Base-by-base conservation (phyloP, 1,284 basidiomycete genomes). In the Melanopsichium pennsylvanicum region DNA sequence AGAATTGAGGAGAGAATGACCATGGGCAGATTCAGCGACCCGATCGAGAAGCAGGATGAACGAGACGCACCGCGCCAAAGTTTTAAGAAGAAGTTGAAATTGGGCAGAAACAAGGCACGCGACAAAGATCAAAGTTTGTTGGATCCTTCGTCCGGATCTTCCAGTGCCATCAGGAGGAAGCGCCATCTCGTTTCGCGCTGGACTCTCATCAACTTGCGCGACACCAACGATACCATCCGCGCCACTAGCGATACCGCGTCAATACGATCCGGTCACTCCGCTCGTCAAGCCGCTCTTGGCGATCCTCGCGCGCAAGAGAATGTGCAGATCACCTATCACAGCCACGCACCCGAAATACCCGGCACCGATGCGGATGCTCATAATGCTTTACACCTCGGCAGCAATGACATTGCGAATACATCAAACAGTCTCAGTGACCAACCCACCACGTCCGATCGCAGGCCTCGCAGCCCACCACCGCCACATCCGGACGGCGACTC, bases 1-100 rank as follows among this genome's bases (percentile, higher is more conserved):
- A 51, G 51, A 5, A 57, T 60, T 33, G 60, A 60, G 35, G 74
- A 75, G 41, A 45, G 70, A 15, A 60, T 69, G 64, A 50, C 47
- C 35, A 56, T 57, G 32, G 57, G 59, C 3, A 41, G 67, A 25
- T 61, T 52, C 38, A 27, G 32, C 12, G 61, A 55, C 4, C 43
- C 47, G 4, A 29, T 45, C 16, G 72, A 64, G 29, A 55, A 63
- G 45, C 27, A 44, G 13, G 13, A 7, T 13, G 27, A 29, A 29
- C n/a, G n/a, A n/a, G n/a, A n/a, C n/a, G n/a, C n/a, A n/a, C n/a
- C n/a, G n/a, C n/a, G n/a, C n/a, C n/a, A n/a, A n/a, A n/a, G n/a
- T n/a, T n/a, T n/a, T n/a, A 47, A 54, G 16, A 49, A 52, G 25
- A 69, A 58, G 34, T 45, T 45, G 12, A 48, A 34, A 12, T 52